Base-by-base conservation (phyloP, 768 basidiomycete genomes). In the Holtermannia corniformis region DNA sequence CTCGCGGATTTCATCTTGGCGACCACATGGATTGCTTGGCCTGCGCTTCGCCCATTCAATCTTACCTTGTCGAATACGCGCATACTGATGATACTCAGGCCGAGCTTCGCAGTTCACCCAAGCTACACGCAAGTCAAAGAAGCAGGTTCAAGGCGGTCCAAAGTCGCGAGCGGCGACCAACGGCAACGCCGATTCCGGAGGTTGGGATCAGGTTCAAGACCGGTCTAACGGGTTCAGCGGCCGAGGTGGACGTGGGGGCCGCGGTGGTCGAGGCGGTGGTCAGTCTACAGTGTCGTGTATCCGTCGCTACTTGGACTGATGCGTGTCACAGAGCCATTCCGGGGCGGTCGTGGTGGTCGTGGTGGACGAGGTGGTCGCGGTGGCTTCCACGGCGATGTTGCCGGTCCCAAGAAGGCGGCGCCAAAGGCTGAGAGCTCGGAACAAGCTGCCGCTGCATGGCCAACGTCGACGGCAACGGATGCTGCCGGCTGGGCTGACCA, bases 41-140 rank as follows among this genome's bases (percentile, higher is more conserved):
- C 13, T 19, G 26, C n/a, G n/a, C n/a, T n/a, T n/a, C n/a, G n/a
- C n/a, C n/a, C n/a, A n/a, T n/a, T n/a, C n/a, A n/a, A n/a, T n/a
- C n/a, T n/a, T n/a, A n/a, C n/a, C n/a, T n/a, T n/a, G n/a, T n/a
- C n/a, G n/a, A n/a, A n/a, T n/a, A n/a, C n/a, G n/a, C n/a, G n/a
- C n/a, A 25, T 43, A 7, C 20, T 16, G 44, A 44, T 47, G 13
- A 45, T 14, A 22, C 23, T 5, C 54, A 73, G 72, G 72, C 51
- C 71, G 67, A 44, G 73, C 71, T 21, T 53, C 64, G 26, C 70
- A 71, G 59, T 74, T 74, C 62, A 71, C 71, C 26, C 62, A 65
- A 53, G 67, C 70, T 26, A 64, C 64, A 16, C 53, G 60, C 37
- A 69, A 63, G 56, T 54, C 52, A 43, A 50, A 70, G 53, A 70